Evolutionary conservation across 306 rosid species (phyloP).

Genomic region (Urtica urens): DNA sequence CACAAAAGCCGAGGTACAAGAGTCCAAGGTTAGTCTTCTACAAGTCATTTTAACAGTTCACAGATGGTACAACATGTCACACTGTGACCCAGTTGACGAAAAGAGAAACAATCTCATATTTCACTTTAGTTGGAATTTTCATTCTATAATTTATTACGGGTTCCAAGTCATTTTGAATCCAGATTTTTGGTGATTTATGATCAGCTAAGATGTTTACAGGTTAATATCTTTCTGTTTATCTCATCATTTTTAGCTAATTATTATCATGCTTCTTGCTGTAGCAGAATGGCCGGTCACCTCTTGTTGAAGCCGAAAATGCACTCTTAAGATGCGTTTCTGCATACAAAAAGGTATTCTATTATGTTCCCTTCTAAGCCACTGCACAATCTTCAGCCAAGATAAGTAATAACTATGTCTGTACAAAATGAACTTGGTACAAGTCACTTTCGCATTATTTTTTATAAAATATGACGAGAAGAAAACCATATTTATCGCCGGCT

Average conservation of each 20-base stretch:
- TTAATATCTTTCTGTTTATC: not conserved
- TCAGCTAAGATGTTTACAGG: not conserved
- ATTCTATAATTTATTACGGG: no score
- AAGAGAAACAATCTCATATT: no score
- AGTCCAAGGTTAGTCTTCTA: constrained; percentile 32
- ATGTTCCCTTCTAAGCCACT: not conserved
- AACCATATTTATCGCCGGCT: no score
- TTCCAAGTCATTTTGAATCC: not conserved
- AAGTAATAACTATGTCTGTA: no score
- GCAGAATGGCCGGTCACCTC: constrained; percentile 32
- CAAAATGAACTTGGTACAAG: no score
- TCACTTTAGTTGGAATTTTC: no score
- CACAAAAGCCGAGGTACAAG: constrained; percentile 37
- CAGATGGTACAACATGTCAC: no score
- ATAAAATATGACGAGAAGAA: no score
- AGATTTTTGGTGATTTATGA: not conserved
- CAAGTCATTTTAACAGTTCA: not conserved
- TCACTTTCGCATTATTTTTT: no score
- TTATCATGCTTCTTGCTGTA: constrained; percentile 9
- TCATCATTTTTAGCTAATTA: not conserved
- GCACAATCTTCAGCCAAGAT: not conserved
- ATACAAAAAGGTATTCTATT: constrained; percentile 48
- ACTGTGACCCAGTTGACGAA: no score
- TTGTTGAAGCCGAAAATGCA: constrained; percentile 35
- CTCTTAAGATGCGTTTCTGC: constrained; percentile 50